Evolutionary conservation across 2,329 filamentous ascomycete genomes (phyloP).

Genomic region (Ceratocystis lukuohia): DNA sequence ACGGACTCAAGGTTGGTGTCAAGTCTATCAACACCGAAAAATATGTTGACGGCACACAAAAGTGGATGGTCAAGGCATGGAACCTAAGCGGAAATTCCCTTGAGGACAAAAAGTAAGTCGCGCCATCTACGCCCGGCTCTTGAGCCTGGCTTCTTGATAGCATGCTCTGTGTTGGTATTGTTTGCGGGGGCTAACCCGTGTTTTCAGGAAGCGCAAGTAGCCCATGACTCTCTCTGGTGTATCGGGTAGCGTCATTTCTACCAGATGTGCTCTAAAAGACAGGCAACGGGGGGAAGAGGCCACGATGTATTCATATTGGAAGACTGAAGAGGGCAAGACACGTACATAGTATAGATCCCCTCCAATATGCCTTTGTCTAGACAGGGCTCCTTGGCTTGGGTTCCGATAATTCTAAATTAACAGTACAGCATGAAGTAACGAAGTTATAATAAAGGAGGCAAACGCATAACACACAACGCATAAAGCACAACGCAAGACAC

Average conservation of each 20-base stretch:
- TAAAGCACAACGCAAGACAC: neutral
- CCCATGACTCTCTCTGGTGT: too few species aligned
- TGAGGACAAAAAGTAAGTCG: slow-evolving; percentile 23
- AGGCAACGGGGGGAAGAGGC: too few species aligned
- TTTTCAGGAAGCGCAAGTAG: too few species aligned
- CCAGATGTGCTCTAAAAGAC: too few species aligned
- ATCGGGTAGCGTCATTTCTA: too few species aligned
- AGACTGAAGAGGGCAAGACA: too few species aligned
- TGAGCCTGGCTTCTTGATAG: slow-evolving; percentile 6
- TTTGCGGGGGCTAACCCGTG: too few species aligned
- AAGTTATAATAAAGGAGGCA: neutral
- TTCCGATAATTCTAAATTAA: neutral
- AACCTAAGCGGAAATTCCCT: slow-evolving; percentile 36
- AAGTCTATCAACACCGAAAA: slow-evolving; percentile 55
- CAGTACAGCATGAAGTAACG: neutral
- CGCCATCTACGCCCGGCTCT: neutral
- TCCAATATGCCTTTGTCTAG: too few species aligned
- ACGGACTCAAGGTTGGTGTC: slow-evolving; percentile 58
- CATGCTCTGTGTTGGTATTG: too few species aligned
- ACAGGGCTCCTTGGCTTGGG: neutral
- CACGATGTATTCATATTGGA: too few species aligned
- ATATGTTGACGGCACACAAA: slow-evolving; percentile 62
- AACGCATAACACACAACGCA: neutral
- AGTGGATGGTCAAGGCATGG: slow-evolving; percentile 53
- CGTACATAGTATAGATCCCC: too few species aligned